Base-by-base conservation (phyloP, 2,329 filamentous ascomycete species). In the Atkinsonella hypoxylon region DNA sequence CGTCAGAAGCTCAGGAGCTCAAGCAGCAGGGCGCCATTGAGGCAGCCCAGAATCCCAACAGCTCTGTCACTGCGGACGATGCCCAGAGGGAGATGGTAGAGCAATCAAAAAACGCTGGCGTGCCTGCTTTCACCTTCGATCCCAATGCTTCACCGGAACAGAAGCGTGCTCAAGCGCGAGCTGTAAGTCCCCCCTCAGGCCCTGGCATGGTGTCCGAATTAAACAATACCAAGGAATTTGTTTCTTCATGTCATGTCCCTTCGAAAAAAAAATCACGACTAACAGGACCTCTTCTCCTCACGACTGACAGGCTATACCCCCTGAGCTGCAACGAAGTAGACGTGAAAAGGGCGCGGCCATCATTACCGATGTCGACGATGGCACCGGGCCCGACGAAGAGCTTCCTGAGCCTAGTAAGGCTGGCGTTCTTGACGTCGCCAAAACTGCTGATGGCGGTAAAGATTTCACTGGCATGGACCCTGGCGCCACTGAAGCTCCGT, bases 41-140 rank as follows among this genome's bases (percentile, higher is more conserved):
- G 63, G 85, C 87, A 53, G 83, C 89, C 50, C 76, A 75, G 54
- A 78, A 94, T 64, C 82, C 87, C 36, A 69, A 86, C 58, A 85
- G 76, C 63, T 70, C 68, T 43, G 77, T 89, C 56, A 79, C 81
- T 39, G 74, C 87, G 45, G 78, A 85, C 40, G 81, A 83, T 56
- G 87, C 87, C 32, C 78, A 95, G 69, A 75, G 79, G 58, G 79
- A 79, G 59, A 77, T 96, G 46, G 76, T 95, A 26, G 74, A 87
- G 49, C 83, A 95, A 66, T 88, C 87, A 58, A 81, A 77, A 61
- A 84, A 85, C 60, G 87, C 85, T 12, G 93, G 93, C 41, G 80
- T 85, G 22, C 72, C 83, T 31, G 90, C 89, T 56, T 93, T 87
- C 64, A 79, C 83, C 55, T 98, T 97, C 70, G 79, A 98, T 63